These are phyloP conservation scores for Pseudoperonospora humuli DNA, from an alignment of 352 stramenopile species.

Conservation along the genomic window DNA sequence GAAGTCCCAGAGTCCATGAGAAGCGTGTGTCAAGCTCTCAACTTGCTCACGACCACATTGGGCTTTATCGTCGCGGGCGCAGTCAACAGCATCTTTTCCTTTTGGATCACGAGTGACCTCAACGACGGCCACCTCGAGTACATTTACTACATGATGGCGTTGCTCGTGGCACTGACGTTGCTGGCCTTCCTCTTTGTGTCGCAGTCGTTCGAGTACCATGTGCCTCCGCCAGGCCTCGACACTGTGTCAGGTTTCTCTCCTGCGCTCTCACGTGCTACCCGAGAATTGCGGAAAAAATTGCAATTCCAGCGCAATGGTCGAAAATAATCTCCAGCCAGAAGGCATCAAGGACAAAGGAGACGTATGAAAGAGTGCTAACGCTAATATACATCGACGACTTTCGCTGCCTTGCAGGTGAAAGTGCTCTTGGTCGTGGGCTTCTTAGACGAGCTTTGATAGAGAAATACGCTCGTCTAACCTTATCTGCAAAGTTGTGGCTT, in stretches of 20 bases:
- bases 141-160: constrained; percentile 83
- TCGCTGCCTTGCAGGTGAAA: no score
- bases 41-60: constrained; percentile 86
- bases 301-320: constrained; percentile 22
- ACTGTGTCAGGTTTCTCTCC: constrained; percentile 54
- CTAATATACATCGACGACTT: no score
- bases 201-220: constrained; percentile 78
- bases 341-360: no score
- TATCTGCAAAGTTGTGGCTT: no score
- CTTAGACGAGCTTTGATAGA: no score
- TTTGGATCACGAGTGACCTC: constrained; percentile 86
- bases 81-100: constrained; percentile 84
- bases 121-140: constrained; percentile 87
- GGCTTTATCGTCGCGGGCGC: constrained; percentile 77
- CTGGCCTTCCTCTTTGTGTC: constrained; percentile 56
- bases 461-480: no score
- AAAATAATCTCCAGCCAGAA: constrained; percentile 11
- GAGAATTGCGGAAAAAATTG: constrained; percentile 34
- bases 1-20: constrained; percentile 88
- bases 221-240: constrained; percentile 36
- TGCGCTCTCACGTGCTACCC: constrained; percentile 41
- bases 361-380: no score
- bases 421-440: no score
- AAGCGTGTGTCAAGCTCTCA: constrained; percentile 86
- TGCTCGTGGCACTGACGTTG: constrained; percentile 59